Conservation (phyloP, 306 rosid genomes). For the Aeschynomene evenia region DNA sequence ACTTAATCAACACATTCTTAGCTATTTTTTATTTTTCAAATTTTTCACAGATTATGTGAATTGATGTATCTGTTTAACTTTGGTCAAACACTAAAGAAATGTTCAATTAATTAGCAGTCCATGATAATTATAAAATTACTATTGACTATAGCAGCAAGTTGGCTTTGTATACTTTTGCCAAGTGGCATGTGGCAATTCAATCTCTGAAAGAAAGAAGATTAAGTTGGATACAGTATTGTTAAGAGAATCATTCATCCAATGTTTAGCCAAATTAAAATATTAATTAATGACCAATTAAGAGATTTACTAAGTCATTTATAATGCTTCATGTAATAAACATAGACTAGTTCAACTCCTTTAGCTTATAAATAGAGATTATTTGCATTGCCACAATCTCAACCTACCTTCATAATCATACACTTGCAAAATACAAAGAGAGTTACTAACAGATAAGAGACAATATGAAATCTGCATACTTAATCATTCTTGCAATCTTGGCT, state of each 20-base stretch:
- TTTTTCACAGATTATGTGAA: too few species aligned
- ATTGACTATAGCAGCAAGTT: neutral
- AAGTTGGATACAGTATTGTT: neutral
- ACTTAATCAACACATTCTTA: too few species aligned
- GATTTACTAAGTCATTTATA: neutral
- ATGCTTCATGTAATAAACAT: neutral
- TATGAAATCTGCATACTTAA: neutral
- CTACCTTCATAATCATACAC: neutral
- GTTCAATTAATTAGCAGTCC: too few species aligned
- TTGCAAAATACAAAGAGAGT: neutral
- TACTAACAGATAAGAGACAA: neutral
- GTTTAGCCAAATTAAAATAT: neutral
- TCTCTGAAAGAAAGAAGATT: neutral
- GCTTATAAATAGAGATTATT: slow-evolving; percentile 8
- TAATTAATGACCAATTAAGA: neutral
- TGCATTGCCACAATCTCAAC: neutral
- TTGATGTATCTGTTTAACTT: too few species aligned
- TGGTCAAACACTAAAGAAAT: too few species aligned
- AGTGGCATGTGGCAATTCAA: neutral
- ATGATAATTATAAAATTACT: neutral
- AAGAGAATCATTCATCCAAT: neutral
- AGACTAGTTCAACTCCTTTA: slow-evolving; percentile 7
- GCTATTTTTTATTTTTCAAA: too few species aligned
- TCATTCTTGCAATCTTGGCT: slow-evolving; percentile 1
- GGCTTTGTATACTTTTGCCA: neutral